These are phyloP conservation scores for Pyrrhoderma lamaoense DNA, from an alignment of 1,284 basidiomycete genomes.

Conservation along the genomic window DNA sequence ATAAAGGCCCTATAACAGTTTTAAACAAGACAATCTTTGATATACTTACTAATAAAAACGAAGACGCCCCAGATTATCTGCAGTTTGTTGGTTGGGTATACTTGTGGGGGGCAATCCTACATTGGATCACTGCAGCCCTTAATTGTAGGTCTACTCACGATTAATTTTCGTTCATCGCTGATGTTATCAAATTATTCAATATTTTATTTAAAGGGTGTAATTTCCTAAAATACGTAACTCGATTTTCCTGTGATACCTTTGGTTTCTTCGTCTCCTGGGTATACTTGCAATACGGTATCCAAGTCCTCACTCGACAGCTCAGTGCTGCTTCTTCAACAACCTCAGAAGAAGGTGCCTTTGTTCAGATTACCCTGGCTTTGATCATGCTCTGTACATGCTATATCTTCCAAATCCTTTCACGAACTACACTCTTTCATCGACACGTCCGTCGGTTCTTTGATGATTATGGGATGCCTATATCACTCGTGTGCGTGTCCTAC, in stretches of 20 bases:
- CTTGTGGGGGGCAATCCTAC: constrained; percentile 89
- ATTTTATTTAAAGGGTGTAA: constrained; percentile 56
- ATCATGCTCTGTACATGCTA: constrained; percentile 70
- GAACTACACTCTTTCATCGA: constrained; percentile 60
- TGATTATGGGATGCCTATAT: constrained; percentile 87
- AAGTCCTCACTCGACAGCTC: constrained; percentile 75
- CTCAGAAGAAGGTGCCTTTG: constrained; percentile 46
- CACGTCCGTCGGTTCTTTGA: constrained; percentile 69
- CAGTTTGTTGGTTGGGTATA: constrained; percentile 91
- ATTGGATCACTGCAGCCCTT: constrained; percentile 80
- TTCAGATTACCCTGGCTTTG: constrained; percentile 71
- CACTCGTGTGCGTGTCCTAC: constrained; percentile 50
- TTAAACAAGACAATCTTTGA: constrained; percentile 88
- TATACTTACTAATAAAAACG: constrained; percentile 49
- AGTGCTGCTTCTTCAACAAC: constrained; percentile 29
- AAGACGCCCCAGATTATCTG: constrained; percentile 65
- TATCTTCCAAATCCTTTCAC: constrained; percentile 61
- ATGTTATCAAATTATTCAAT: constrained; percentile 12
- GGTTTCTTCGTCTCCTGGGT: constrained; percentile 88
- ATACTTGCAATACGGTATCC: constrained; percentile 86
- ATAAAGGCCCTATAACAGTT: constrained; percentile 78
- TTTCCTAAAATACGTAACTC: constrained; percentile 79
- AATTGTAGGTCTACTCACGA: constrained; percentile 51
- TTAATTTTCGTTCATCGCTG: background rate
- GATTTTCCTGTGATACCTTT: constrained; percentile 91